Base-by-base conservation (phyloP, 2,329 filamentous ascomycete genomes). In the Pseudopithomyces maydicus region DNA sequence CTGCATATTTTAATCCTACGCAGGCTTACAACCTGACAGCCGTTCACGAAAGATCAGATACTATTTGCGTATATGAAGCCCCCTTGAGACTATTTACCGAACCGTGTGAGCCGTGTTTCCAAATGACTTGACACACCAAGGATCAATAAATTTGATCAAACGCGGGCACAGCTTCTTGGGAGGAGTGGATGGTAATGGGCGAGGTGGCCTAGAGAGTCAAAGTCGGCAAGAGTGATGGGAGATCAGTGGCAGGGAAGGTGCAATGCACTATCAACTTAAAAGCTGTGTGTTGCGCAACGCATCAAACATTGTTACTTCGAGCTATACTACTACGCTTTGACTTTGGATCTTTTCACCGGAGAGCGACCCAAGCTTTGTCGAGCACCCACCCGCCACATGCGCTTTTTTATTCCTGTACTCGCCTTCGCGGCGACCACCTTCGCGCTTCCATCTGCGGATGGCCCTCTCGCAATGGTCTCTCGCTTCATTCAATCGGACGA, bases 401-500 rank as follows among this genome's bases (percentile, higher is more conserved):
- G 44, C 35, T 23, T 22, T 14, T 35, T 42, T 33, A 11, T 19
- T 33, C 19, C n/a, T 20, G 10, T 47, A 22, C 12, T 19, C 38
- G 44, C 44, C 35, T 35, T 47, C 44, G 10, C 29, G 15, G 36
- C 49, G 19, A 36, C 47, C 44, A 8, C 41, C 26, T 26, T 50
- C 38, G 44, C 51, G 14, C 12, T 41, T 8, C 44, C 45, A 2
- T 17, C 23, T 23, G 17, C n/a, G 29, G 10, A 51, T 14, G 6
- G 33, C 20, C 45, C 52, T 19, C 6, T 45, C 19, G 26, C 44
- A 15, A 33, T 33, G 22, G 6, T 47, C 41, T 22, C 35, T 14
- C 42, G 47, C 33, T 54, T 55, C 42, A 32, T 20, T 20, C 20
- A 43, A 4, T 54, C 52, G 7, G 52, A 56, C 48, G 55, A 47